Conservation (phyloP, 345 rosid genomes). For the Odontarrhena argentea region DNA sequence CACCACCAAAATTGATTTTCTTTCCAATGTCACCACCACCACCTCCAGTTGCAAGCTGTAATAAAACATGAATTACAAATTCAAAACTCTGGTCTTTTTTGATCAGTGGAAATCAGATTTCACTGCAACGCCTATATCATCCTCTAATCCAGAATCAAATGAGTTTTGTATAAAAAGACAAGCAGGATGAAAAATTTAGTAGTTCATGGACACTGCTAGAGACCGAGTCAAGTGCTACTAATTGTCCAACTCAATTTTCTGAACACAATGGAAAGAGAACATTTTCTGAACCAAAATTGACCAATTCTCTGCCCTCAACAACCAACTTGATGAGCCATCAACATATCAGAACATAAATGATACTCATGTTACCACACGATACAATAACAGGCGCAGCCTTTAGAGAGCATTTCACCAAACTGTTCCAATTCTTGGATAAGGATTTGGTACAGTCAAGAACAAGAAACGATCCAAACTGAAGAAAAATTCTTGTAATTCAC, state of each 20-base stretch:
- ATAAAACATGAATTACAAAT: slow-evolving; percentile 37
- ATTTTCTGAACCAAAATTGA: neutral
- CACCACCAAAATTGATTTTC: slow-evolving; percentile 81
- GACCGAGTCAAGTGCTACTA: neutral
- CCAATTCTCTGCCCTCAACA: slow-evolving; percentile 10
- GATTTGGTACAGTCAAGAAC: neutral
- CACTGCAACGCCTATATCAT: slow-evolving; percentile 11
- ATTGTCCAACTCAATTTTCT: neutral
- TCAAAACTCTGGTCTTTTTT: slow-evolving; percentile 10
- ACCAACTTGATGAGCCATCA: slow-evolving; percentile 3
- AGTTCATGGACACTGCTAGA: neutral
- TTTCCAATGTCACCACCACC: slow-evolving; percentile 97
- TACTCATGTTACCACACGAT: slow-evolving; percentile 1
- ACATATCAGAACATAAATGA: slow-evolving; percentile 3
- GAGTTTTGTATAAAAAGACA: neutral
- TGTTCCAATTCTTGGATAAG: slow-evolving; percentile 4
- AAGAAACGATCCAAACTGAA: neutral
- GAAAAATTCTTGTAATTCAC: slow-evolving; percentile 1
- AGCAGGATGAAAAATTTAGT: slow-evolving; percentile 3
- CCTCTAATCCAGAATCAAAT: neutral
- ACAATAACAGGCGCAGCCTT: slow-evolving; percentile 3
- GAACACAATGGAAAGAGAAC: neutral
- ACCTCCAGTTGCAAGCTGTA: slow-evolving; percentile 83
- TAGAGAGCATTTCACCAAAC: slow-evolving; percentile 14
- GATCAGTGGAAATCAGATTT: slow-evolving; percentile 8